phyloP scores from a whole-genome alignment of 2,329 filamentous ascomycete species.

The Mollisiaceae sp. region DNA sequence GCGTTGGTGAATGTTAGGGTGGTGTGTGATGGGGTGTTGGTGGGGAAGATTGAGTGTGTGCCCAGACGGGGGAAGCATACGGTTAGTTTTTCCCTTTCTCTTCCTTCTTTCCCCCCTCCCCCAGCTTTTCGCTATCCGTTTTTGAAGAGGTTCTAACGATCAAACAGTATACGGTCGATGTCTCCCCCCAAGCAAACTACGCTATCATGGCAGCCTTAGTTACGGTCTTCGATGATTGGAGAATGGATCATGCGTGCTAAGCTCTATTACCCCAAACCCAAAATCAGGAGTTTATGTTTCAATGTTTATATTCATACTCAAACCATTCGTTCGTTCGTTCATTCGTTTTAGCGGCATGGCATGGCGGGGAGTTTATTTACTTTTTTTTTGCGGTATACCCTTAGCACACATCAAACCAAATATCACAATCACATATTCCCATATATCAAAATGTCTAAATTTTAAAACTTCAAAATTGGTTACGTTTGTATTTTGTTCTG shows the following conservation, averaged over 20 bases:
- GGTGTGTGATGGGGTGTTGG: slow-evolving; percentile 24
- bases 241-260: slow-evolving; percentile 27
- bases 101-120: too few relatives aligned
- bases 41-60: slow-evolving; percentile 24
- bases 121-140: too few relatives aligned
- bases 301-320: neutral
- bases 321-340: neutral
- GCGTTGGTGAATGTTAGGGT: slow-evolving; percentile 20
- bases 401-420: neutral
- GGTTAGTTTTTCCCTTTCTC: slow-evolving; percentile 11
- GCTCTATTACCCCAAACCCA: too few relatives aligned
- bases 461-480: too few relatives aligned
- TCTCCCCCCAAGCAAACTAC: slow-evolving; percentile 26
- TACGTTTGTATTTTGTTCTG: too few relatives aligned
- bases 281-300: too few relatives aligned
- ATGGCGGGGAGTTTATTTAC: too few relatives aligned
- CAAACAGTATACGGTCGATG: slow-evolving; percentile 28
- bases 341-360: neutral
- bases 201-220: slow-evolving; percentile 26
- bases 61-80: slow-evolving; percentile 24
- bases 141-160: too few relatives aligned
- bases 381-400: neutral
- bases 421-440: too few relatives aligned
- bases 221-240: slow-evolving; percentile 31
- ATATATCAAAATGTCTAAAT: neutral